Conservation (phyloP, 2,329 filamentous ascomycete genomes). For the Colletotrichum simmondsii region DNA sequence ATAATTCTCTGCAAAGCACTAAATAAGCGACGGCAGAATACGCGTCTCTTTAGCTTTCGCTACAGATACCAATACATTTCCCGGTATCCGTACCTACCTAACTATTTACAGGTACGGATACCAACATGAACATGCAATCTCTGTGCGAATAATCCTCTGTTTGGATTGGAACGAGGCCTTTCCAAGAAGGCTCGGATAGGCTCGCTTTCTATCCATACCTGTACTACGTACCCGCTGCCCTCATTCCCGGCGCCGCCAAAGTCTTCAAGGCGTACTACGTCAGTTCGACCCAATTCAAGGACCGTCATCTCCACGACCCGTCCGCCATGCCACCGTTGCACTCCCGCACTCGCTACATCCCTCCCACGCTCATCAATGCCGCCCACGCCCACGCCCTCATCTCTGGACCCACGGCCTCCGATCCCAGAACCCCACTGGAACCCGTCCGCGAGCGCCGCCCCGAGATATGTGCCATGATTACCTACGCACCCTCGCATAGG, state of each 20-base stretch:
- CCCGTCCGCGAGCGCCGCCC: constrained; percentile 19
- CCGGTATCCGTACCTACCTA: neutral
- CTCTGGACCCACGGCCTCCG: constrained; percentile 18
- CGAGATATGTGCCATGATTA: constrained; percentile 19
- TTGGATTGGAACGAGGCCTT: constrained; percentile 10
- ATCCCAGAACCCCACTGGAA: constrained; percentile 22
- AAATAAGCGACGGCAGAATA: constrained; percentile 27
- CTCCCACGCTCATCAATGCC: constrained; percentile 22
- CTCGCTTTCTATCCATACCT: neutral
- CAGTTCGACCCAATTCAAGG: neutral
- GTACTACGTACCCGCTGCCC: neutral
- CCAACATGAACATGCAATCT: neutral
- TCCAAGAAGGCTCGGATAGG: neutral
- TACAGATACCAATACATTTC: neutral
- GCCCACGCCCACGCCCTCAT: neutral
- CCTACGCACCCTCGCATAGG: neutral
- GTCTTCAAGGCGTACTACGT: neutral
- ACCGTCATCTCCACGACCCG: constrained; percentile 12
- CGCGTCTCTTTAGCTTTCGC: constrained; percentile 10
- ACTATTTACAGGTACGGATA: neutral
- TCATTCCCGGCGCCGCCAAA: neutral
- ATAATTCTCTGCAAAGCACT: neutral
- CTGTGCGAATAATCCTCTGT: neutral
- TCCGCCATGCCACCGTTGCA: constrained; percentile 21
- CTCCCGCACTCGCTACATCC: constrained; percentile 16